Percentiles rank a stretch among this genome's conserved stretches.
Conservation (phyloP, 2,329 filamentous ascomycete genomes). For the Leptographium flavum region DNA sequence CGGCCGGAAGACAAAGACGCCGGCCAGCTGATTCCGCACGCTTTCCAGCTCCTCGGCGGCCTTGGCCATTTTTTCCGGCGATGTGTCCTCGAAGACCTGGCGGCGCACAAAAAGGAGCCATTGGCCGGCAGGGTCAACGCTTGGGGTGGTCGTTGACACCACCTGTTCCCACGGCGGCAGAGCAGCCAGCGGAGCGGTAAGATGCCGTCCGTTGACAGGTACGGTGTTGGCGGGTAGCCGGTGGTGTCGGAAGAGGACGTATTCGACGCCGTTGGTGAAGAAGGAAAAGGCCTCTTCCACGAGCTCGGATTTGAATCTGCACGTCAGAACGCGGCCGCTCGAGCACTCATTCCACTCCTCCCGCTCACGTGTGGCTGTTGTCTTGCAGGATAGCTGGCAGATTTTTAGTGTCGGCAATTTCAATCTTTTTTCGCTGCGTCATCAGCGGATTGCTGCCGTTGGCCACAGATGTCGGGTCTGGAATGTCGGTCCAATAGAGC, state of each 20-base stretch:
- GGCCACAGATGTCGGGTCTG: slow-evolving; percentile 33
- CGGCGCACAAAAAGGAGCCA: slow-evolving; percentile 43
- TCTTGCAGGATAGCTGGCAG: slow-evolving; percentile 33
- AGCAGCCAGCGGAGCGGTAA: slow-evolving; percentile 18
- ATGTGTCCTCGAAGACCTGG: slow-evolving; percentile 39
- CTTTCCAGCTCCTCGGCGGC: slow-evolving; percentile 35
- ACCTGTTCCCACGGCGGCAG: slow-evolving; percentile 33
- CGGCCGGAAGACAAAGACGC: slow-evolving; percentile 35
- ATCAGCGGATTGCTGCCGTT: slow-evolving; percentile 23
- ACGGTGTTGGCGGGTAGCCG: slow-evolving; percentile 15
- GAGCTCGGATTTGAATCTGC: slow-evolving; percentile 36
- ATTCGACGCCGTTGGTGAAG: slow-evolving; percentile 40
- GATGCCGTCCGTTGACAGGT: not conserved
- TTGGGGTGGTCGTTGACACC: slow-evolving; percentile 14
- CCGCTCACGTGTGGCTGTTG: slow-evolving; percentile 36
- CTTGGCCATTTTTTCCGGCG: slow-evolving; percentile 41
- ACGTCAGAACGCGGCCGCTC: not conserved
- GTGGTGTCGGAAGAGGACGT: slow-evolving; percentile 34
- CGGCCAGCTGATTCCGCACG: slow-evolving; percentile 30
- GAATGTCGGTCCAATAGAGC: slow-evolving; percentile 45
- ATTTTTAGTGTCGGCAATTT: slow-evolving; percentile 37
- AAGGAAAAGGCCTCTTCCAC: slow-evolving; percentile 40
- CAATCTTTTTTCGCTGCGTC: slow-evolving; percentile 39
- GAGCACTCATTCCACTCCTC: not conserved
- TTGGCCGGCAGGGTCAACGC: slow-evolving; percentile 30